Conservation (phyloP, 129 eudicot species). For the Lonicera japonica region DNA sequence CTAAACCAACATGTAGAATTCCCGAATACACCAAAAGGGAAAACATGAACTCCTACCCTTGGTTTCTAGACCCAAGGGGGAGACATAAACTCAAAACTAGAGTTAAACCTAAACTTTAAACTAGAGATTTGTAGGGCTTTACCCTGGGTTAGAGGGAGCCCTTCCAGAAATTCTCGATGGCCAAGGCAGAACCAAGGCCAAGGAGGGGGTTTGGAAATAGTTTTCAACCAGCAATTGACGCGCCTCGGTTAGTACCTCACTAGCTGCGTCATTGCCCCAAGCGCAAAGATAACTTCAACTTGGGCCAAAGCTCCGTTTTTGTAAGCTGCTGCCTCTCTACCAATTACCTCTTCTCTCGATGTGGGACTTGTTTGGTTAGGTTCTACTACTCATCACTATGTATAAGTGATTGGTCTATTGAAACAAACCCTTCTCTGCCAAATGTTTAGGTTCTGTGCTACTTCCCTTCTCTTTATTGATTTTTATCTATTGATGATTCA, state of each 20-base stretch:
- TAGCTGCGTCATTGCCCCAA: slow-evolving; percentile 76
- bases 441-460: too few relatives aligned
- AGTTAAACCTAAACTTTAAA: too few relatives aligned
- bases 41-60: too few relatives aligned
- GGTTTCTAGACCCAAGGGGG: too few relatives aligned
- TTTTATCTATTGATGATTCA: too few relatives aligned
- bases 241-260: slow-evolving; percentile 64
- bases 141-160: slow-evolving; percentile 30
- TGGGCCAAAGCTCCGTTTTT: background rate
- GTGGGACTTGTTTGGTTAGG: too few relatives aligned
- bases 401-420: background rate
- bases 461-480: too few relatives aligned
- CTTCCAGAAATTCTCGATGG: slow-evolving; percentile 75
- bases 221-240: slow-evolving; percentile 69
- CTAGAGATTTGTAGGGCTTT: slow-evolving; percentile 9
- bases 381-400: too few relatives aligned
- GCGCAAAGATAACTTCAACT: slow-evolving; percentile 30
- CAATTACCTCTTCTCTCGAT: background rate
- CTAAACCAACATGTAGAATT: too few relatives aligned
- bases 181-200: slow-evolving; percentile 25
- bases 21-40: too few relatives aligned
- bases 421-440: too few relatives aligned
- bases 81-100: too few relatives aligned
- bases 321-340: background rate
- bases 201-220: slow-evolving; percentile 55